These are phyloP conservation scores for Trichoderma polysporum DNA, from an alignment of 2,329 filamentous ascomycete genomes.

Conservation along the genomic window DNA sequence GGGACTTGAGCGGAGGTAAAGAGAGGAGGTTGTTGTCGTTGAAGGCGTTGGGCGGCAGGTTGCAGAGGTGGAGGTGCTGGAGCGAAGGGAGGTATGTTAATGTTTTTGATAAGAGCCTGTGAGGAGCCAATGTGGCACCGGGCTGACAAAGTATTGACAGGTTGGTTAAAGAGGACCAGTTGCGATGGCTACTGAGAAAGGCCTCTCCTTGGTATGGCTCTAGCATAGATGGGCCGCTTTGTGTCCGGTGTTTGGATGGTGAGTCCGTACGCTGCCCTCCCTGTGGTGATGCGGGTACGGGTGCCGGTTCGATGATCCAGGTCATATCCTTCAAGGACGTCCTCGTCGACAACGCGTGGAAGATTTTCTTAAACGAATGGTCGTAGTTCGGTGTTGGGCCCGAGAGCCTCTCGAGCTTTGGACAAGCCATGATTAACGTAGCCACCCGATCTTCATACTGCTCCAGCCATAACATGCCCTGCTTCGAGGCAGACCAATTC, in stretches of 20 bases:
- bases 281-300: constrained; percentile 22
- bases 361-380: constrained; percentile 55
- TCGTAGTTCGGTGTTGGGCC: constrained; percentile 56
- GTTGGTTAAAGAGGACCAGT: constrained; percentile 56
- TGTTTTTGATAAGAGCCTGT: constrained; percentile 51
- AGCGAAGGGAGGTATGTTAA: constrained; percentile 54
- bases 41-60: constrained; percentile 56
- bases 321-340: constrained; percentile 56
- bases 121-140: constrained; percentile 53
- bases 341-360: constrained; percentile 60
- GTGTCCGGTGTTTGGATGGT: neutral
- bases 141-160: constrained; percentile 60
- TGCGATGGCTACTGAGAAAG: constrained; percentile 52
- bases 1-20: constrained; percentile 54
- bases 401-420: constrained; percentile 59
- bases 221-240: constrained; percentile 33
- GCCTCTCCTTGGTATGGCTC: constrained; percentile 38
- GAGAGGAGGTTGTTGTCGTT: constrained; percentile 55
- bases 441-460: constrained; percentile 60
- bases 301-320: constrained; percentile 53
- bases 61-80: constrained; percentile 59
- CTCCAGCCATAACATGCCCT: constrained; percentile 39
- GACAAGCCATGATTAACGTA: constrained; percentile 63
- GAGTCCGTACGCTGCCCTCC: constrained; percentile 30
- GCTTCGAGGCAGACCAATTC: constrained; percentile 27